Evolutionary conservation across 2,329 filamentous ascomycete species (phyloP).

Genomic region (Boeremia lycopersici): DNA sequence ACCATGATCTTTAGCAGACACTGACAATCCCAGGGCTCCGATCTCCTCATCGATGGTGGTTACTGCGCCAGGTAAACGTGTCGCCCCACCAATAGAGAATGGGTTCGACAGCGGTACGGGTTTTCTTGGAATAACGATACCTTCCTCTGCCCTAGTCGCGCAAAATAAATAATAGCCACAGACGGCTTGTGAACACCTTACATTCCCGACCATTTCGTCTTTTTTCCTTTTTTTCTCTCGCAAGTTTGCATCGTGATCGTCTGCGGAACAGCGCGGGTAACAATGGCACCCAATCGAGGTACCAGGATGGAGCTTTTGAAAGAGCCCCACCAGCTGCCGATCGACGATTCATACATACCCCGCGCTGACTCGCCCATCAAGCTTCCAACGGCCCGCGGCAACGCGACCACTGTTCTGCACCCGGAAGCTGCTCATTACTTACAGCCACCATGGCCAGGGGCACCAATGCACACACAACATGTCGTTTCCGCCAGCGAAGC

Average conservation of each 20-base stretch:
- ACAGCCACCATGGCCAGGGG: neutral
- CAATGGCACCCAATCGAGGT: constrained; percentile 5
- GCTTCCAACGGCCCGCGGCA: constrained; percentile 16
- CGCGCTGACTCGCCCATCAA: constrained; percentile 11
- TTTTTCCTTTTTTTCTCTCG: neutral
- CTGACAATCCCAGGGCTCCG: constrained; percentile 55
- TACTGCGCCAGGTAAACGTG: constrained; percentile 58
- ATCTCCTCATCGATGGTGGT: constrained; percentile 77
- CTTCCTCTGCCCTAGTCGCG: constrained; percentile 26
- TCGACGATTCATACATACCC: constrained; percentile 1
- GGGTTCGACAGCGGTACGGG: constrained; percentile 16
- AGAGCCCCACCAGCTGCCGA: constrained; percentile 10
- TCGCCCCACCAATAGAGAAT: constrained; percentile 23
- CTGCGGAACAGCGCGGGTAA: constrained; percentile 3
- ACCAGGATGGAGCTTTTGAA: constrained; percentile 8
- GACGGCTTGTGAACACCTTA: constrained; percentile 8
- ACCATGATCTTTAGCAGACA: constrained; percentile 29
- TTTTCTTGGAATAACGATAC: constrained; percentile 22
- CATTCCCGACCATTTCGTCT: neutral
- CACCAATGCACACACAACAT: constrained; percentile 4
- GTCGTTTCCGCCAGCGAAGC: constrained; percentile 17
- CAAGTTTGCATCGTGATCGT: neutral
- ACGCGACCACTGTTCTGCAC: neutral
- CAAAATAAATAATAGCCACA: constrained; percentile 23
- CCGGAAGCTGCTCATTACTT: constrained; percentile 1